phyloP scores from a whole-genome alignment of 345 rosid species.

The Jatropha curcas region DNA sequence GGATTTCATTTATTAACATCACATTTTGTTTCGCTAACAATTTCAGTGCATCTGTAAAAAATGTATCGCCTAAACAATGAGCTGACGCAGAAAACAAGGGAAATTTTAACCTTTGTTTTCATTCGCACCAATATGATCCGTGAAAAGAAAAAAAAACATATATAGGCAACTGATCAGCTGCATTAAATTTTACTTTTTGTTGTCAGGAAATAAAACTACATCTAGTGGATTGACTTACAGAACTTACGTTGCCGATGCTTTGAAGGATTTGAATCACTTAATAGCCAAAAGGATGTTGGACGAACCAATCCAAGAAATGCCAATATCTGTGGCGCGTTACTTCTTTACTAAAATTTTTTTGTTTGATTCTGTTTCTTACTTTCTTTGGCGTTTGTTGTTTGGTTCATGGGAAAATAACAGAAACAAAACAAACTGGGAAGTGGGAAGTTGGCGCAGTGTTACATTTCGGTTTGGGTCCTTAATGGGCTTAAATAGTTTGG shows the following conservation, averaged over 20 bases:
- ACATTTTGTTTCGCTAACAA: background rate
- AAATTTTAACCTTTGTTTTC: background rate
- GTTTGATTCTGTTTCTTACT: background rate
- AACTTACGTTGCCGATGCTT: constrained; percentile 10
- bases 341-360: background rate
- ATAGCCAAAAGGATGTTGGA: constrained; percentile 4
- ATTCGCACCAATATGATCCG: background rate
- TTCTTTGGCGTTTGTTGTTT: constrained; percentile 7
- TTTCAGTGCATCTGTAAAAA: background rate
- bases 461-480: background rate
- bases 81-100: background rate
- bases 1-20: background rate
- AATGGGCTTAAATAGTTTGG: too few relatives aligned
- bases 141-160: too few relatives aligned
- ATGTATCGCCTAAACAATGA: background rate
- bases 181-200: background rate
- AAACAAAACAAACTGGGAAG: background rate
- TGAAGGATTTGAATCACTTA: background rate
- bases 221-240: background rate
- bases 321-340: background rate
- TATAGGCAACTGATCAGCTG: background rate
- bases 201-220: background rate
- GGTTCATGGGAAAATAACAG: background rate
- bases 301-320: background rate
- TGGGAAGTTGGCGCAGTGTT: background rate